These are phyloP conservation scores for Nakaseomyces sp. DNA, from an alignment of 1,139 yeast genomes.

Conservation along the genomic window DNA sequence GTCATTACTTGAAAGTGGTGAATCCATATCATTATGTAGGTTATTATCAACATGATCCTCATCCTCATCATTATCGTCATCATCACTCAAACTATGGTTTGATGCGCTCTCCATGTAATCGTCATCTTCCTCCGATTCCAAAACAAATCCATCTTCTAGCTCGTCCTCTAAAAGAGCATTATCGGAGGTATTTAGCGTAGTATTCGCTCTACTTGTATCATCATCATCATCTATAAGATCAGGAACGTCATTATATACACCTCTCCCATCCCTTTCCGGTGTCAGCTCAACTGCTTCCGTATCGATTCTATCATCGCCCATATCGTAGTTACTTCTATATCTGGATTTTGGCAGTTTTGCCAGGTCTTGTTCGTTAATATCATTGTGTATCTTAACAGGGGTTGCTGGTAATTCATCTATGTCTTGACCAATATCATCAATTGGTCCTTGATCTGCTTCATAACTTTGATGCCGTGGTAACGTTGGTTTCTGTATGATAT, in stretches of 20 bases:
- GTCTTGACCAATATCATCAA: constrained; percentile 4
- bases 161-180: constrained; percentile 28
- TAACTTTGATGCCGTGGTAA: constrained; percentile 4
- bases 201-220: constrained; percentile 22
- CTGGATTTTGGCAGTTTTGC: neutral
- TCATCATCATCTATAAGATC: constrained; percentile 30
- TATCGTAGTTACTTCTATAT: neutral
- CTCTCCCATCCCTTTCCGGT: constrained; percentile 12
- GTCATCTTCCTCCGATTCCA: constrained; percentile 21
- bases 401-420: neutral
- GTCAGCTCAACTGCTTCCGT: constrained; percentile 14
- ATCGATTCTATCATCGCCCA: neutral
- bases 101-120: constrained; percentile 21
- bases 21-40: constrained; percentile 7
- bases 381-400: neutral
- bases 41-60: constrained; percentile 12
- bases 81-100: constrained; percentile 9
- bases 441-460: constrained; percentile 1
- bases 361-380: constrained; percentile 2
- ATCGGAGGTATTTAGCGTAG: constrained; percentile 27
- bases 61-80: constrained; percentile 8
- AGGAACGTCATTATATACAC: constrained; percentile 17
- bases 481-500: constrained; percentile 5
- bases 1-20: constrained; percentile 17
- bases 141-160: constrained; percentile 17